phyloP scores from a whole-genome alignment of 768 basidiomycete species.

The Cystobasidium onofrii region DNA sequence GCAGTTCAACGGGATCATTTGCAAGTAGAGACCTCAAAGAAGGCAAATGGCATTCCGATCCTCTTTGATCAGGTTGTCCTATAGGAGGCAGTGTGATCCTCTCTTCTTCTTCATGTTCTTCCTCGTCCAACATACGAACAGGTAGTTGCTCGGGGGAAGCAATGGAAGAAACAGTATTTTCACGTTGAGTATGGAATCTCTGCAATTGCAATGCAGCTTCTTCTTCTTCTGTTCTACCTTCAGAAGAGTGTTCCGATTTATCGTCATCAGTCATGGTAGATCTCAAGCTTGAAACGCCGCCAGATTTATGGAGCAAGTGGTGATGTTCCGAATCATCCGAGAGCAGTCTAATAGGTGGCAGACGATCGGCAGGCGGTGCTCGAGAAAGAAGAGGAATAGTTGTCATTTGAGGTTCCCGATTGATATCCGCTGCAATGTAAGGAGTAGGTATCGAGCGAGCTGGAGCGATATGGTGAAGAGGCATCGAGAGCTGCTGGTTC shows the following conservation, averaged over 20 bases:
- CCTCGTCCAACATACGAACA: background rate
- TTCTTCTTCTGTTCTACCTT: background rate
- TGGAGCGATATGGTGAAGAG: slow-evolving; percentile 15
- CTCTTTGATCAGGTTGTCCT: background rate
- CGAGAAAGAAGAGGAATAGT: slow-evolving; percentile 21
- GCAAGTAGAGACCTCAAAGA: slow-evolving; percentile 21
- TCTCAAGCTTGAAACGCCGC: slow-evolving; percentile 25
- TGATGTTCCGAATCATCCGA: background rate
- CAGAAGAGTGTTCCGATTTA: background rate
- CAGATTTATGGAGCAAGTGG: background rate
- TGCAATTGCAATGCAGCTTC: background rate
- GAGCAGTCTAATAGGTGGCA: background rate
- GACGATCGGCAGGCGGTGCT: slow-evolving; percentile 4
- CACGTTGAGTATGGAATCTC: background rate
- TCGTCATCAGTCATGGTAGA: slow-evolving; percentile 22
- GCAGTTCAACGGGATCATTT: background rate
- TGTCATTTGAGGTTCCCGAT: slow-evolving; percentile 9
- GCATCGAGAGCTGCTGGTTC: background rate
- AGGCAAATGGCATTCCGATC: slow-evolving; percentile 18
- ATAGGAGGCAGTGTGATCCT: slow-evolving; percentile 8
- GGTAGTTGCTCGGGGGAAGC: background rate
- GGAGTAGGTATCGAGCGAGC: slow-evolving; percentile 15
- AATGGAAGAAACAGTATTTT: background rate
- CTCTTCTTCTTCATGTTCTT: slow-evolving; percentile 1
- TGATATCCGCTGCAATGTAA: slow-evolving; percentile 12